Evolutionary conservation across 768 basidiomycete genomes (phyloP), one percentile per base, ranked within the genome.

Genomic region (Phylloporus arenicola): DNA sequence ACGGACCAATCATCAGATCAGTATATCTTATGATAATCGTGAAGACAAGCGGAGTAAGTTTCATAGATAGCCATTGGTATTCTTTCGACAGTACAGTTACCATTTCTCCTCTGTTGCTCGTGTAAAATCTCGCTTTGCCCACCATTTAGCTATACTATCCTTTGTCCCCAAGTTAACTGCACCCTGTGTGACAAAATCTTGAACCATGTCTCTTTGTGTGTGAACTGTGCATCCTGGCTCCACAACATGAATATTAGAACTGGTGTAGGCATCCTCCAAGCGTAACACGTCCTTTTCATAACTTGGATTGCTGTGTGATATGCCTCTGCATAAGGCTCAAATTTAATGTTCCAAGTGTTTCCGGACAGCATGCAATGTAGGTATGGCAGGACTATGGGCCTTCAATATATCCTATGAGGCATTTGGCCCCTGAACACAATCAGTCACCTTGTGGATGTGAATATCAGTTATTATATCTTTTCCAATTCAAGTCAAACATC

Each of bases 301-400:
- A 16, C 37, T 20, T 38, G 37, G 37, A 19, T 38, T 11, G 6
- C 6, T 38, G 6, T 38, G 37, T 4, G 37, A 38, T 3, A 5
- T 1, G 1, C 37, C 70, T 8, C 64, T 53, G 4, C 49, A 45
- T 2, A 57, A 19, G 1, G 68, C 65, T 4, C 54, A 50, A 47
- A 69, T 64, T 44, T 68, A 45, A 2, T 53, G 7, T 45, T 73
- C 68, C 9, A 70, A 52, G 43, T 67, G 62, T 4, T 49, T 44
- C 13, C 47, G 34, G 1, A 71, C 54, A 2, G 35, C 45, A 1
- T 60, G 53, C 17, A 72, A 59, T 2, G 52, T 50, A 13, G 56
- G 68, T 20, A 72, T 69, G 0, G 68, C 64, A 10, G 71, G 70
- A 50, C 64, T 64, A 1, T 68, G 45, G n/a, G 63, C 66, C 39